These are phyloP conservation scores for Tuber borchii DNA, from an alignment of 495 filamentous ascomycete species.

Conservation along the genomic window DNA sequence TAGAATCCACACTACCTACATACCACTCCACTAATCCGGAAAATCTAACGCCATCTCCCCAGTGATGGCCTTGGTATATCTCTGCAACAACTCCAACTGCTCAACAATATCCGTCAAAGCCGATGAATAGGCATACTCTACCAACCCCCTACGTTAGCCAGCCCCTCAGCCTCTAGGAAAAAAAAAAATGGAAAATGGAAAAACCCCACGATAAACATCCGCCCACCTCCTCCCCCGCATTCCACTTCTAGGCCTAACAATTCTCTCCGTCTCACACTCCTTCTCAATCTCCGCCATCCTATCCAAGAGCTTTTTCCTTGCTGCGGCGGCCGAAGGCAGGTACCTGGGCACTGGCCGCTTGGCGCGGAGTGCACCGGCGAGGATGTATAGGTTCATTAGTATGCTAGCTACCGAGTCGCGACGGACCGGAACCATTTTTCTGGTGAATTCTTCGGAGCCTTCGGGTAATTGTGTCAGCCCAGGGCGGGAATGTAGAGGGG, in stretches of 20 bases:
- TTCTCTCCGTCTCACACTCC: slow-evolving; percentile 39
- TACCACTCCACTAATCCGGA: slow-evolving; percentile 30
- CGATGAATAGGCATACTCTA: slow-evolving; percentile 48
- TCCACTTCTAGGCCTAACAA: slow-evolving; percentile 28
- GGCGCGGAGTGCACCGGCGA: slow-evolving; percentile 51
- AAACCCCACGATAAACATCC: slow-evolving; percentile 46
- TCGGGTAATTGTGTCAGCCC: slow-evolving; percentile 15
- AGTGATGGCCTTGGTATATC: slow-evolving; percentile 51
- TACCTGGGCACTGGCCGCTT: slow-evolving; percentile 52
- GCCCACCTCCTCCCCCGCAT: slow-evolving; percentile 45
- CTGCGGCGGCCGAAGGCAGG: slow-evolving; percentile 51
- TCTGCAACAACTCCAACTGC: slow-evolving; percentile 50
- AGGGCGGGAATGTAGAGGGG: background rate
- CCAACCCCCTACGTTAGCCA: slow-evolving; percentile 6
- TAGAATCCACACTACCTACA: background rate
- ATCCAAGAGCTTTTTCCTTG: slow-evolving; percentile 50
- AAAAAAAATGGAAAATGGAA: background rate
- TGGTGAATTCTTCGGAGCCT: slow-evolving; percentile 46
- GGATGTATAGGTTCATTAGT: slow-evolving; percentile 53
- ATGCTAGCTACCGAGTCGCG: slow-evolving; percentile 54
- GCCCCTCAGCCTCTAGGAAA: background rate
- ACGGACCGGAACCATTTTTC: slow-evolving; percentile 47
- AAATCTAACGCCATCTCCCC: slow-evolving; percentile 50
- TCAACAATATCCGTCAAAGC: slow-evolving; percentile 54
- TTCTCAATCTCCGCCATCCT: slow-evolving; percentile 49